Evolutionary conservation across 1,284 basidiomycete species (phyloP).

Genomic region (Heliocybe sulcata): DNA sequence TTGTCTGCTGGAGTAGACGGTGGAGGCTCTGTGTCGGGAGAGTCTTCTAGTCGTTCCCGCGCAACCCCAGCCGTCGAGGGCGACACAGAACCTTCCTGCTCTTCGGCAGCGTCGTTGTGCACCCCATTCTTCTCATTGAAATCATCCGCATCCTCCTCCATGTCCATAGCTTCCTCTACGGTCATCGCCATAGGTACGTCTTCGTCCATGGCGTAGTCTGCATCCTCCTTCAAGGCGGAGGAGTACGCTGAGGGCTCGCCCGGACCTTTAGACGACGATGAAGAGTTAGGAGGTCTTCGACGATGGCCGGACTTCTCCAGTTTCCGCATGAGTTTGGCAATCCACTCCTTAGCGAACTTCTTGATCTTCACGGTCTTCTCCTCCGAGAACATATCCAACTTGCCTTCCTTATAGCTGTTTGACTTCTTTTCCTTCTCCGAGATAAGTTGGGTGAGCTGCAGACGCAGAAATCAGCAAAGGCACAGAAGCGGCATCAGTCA

Average conservation of each 20-base stretch:
- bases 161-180: constrained; percentile 46
- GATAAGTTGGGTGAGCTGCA: constrained; percentile 72
- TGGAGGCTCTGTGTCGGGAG: not conserved
- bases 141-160: constrained; percentile 21
- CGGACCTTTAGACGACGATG: constrained; percentile 15
- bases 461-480: constrained; percentile 2
- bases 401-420: constrained; percentile 61
- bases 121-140: not conserved
- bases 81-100: not conserved
- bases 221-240: constrained; percentile 18
- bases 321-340: constrained; percentile 59
- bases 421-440: constrained; percentile 93
- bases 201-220: constrained; percentile 23
- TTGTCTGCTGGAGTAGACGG: not conserved
- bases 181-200: constrained; percentile 28
- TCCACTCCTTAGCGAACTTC: constrained; percentile 88
- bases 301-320: constrained; percentile 43
- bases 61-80: not conserved
- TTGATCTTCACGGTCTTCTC: constrained; percentile 91
- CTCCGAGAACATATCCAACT: constrained; percentile 71
- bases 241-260: constrained; percentile 25
- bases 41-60: not conserved
- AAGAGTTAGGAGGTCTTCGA: constrained; percentile 16
- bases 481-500: constrained; percentile 5
- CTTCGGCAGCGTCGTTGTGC: not conserved